phyloP scores from a whole-genome alignment of 495 filamentous ascomycete genomes.

The Penicillium pulvis region DNA sequence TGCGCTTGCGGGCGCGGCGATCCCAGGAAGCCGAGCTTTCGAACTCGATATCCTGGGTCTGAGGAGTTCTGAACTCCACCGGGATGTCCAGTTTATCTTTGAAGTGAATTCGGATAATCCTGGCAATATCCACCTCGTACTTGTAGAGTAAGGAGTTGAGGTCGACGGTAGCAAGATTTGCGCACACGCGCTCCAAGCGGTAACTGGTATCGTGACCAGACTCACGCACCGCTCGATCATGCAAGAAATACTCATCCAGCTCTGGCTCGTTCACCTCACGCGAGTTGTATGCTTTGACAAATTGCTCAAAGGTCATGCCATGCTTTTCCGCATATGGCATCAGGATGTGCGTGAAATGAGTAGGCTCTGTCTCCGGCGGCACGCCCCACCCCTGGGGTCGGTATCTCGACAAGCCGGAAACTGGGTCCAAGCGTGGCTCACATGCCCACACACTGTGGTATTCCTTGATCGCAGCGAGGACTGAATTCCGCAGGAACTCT shows the following conservation, averaged over 20 bases:
- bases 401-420: constrained; percentile 86
- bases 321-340: constrained; percentile 86
- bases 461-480: constrained; percentile 93
- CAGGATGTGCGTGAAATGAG: constrained; percentile 84
- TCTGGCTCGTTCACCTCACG: constrained; percentile 78
- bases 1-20: constrained; percentile 76
- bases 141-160: constrained; percentile 93
- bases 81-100: constrained; percentile 77
- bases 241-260: constrained; percentile 91
- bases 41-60: constrained; percentile 58
- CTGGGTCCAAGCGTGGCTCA: constrained; percentile 74
- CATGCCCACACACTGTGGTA: constrained; percentile 91
- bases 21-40: constrained; percentile 89
- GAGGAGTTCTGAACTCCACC: constrained; percentile 66
- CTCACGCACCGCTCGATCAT: constrained; percentile 91
- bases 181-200: constrained; percentile 83
- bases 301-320: constrained; percentile 74
- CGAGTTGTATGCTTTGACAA: constrained; percentile 84
- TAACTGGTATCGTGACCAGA: constrained; percentile 98
- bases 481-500: constrained; percentile 76
- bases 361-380: constrained; percentile 89
- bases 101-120: constrained; percentile 79
- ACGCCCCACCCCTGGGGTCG: constrained; percentile 85
- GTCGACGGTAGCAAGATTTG: constrained; percentile 89
- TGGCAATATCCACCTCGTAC: constrained; percentile 89